These are phyloP conservation scores for Lyophyllum semitale DNA, from an alignment of 768 basidiomycete species.

Conservation along the genomic window DNA sequence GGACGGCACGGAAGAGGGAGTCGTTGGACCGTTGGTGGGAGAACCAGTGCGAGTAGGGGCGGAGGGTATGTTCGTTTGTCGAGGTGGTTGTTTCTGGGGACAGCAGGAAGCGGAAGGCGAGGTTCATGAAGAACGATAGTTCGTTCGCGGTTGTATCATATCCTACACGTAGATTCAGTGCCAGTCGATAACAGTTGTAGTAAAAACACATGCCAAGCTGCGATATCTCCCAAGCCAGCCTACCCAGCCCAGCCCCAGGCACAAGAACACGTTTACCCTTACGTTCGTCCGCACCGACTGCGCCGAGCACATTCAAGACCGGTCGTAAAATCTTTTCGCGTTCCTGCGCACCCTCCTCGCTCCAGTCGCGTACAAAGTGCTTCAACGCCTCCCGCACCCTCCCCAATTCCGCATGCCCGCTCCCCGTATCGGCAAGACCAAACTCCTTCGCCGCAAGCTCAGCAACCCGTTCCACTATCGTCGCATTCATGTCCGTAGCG, in stretches of 20 bases:
- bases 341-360: conserved; percentile 54
- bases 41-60: conserved; percentile 70
- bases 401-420: conserved; percentile 38
- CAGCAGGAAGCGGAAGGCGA: conserved; percentile 59
- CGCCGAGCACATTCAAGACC: conserved; percentile 49
- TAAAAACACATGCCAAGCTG: conserved; percentile 44
- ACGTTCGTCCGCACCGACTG: conserved; percentile 29
- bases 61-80: conserved; percentile 49
- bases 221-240: conserved; percentile 71
- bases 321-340: conserved; percentile 58
- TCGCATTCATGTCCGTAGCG: conserved; percentile 40
- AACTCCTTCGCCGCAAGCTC: conserved; percentile 34
- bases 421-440: conserved; percentile 13
- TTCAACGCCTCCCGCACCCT: conserved; percentile 62
- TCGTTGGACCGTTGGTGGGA: conserved; percentile 61
- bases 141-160: conserved; percentile 64
- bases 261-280: conserved; percentile 49
- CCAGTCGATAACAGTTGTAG: background rate
- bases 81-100: conserved; percentile 43
- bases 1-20: conserved; percentile 50
- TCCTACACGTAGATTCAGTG: conserved; percentile 30
- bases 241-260: conserved; percentile 64
- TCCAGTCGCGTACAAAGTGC: conserved; percentile 76
- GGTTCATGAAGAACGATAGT: conserved; percentile 65
- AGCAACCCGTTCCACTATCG: conserved; percentile 42